Evolutionary conservation across 1,284 basidiomycete genomes (phyloP).

Genomic region (Bondarzewia mesenterica): DNA sequence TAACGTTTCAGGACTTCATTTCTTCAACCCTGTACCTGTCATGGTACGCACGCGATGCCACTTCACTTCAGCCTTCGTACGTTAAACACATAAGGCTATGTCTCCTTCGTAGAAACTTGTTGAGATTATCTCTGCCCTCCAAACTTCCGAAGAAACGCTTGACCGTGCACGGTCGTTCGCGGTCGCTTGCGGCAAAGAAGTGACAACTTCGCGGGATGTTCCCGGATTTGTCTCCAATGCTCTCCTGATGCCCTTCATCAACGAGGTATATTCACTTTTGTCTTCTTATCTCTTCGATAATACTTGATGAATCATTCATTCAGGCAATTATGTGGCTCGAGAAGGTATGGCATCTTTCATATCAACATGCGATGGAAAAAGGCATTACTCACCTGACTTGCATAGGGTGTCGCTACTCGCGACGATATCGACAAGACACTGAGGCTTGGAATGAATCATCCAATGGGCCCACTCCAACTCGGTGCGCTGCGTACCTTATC

Average conservation of each 20-base stretch:
- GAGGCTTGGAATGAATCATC: slow-evolving; percentile 91
- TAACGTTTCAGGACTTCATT: slow-evolving; percentile 64
- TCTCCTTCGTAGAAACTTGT: slow-evolving; percentile 65
- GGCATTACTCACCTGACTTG: neutral
- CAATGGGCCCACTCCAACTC: slow-evolving; percentile 87
- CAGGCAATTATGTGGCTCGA: slow-evolving; percentile 91
- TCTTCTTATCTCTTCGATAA: neutral
- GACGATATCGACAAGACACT: slow-evolving; percentile 96
- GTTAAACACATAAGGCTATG: neutral
- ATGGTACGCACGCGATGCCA: slow-evolving; percentile 64
- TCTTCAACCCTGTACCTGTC: slow-evolving; percentile 93
- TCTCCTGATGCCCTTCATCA: slow-evolving; percentile 87
- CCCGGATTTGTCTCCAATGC: slow-evolving; percentile 90
- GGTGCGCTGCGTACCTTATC: too few relatives aligned
- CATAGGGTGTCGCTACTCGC: slow-evolving; percentile 77
- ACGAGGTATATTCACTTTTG: slow-evolving; percentile 48
- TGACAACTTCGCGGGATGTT: slow-evolving; percentile 81
- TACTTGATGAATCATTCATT: slow-evolving; percentile 14
- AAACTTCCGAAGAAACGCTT: slow-evolving; percentile 77
- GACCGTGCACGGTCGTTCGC: slow-evolving; percentile 80
- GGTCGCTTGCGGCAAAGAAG: slow-evolving; percentile 87
- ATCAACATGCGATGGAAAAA: neutral
- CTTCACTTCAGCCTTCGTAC: too few relatives aligned
- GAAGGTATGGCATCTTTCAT: slow-evolving; percentile 41
- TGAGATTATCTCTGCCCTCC: slow-evolving; percentile 88